A percentile compares a stretch with the other conserved stretches of the same genome.
These are phyloP conservation scores for Malbranchea cinnamomea DNA, from an alignment of 2,329 filamentous ascomycete genomes.

Conservation along the genomic window DNA sequence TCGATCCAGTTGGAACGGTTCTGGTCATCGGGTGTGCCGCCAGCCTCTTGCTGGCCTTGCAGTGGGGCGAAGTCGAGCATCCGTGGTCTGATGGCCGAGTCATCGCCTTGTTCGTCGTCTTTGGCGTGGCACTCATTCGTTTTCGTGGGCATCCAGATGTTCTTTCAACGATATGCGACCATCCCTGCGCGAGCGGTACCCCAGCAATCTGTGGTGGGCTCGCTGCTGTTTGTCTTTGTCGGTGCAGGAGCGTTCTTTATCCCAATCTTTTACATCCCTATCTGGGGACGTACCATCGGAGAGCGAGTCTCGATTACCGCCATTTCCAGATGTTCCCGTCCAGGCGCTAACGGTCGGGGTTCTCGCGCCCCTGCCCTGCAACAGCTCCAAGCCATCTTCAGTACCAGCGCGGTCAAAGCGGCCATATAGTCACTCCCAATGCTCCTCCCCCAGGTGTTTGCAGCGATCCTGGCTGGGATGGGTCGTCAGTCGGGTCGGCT, in stretches of 20 bases:
- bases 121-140: constrained; percentile 34
- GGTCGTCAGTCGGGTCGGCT: too few species aligned
- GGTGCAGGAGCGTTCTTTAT: constrained; percentile 30
- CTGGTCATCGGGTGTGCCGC: constrained; percentile 32
- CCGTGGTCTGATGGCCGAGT: constrained; percentile 31
- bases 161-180: constrained; percentile 27
- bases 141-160: constrained; percentile 23
- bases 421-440: too few species aligned
- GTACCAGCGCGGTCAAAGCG: too few species aligned
- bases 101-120: constrained; percentile 36
- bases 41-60: constrained; percentile 34
- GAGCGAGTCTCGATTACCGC: too few species aligned
- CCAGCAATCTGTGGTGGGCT: constrained; percentile 30
- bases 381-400: too few species aligned
- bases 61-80: constrained; percentile 32
- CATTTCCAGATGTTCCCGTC: too few species aligned
- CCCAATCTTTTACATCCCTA: constrained; percentile 33
- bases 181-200: constrained; percentile 31
- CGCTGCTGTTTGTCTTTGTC: constrained; percentile 27
- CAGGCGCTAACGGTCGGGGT: too few species aligned
- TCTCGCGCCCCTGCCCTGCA: too few species aligned
- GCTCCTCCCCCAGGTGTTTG: too few species aligned
- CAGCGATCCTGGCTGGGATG: too few species aligned
- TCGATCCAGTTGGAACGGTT: constrained; percentile 29
- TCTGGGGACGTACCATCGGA: too few species aligned